Conservation (phyloP, 495 filamentous ascomycete genomes). For the Aspergillus baeticus region DNA sequence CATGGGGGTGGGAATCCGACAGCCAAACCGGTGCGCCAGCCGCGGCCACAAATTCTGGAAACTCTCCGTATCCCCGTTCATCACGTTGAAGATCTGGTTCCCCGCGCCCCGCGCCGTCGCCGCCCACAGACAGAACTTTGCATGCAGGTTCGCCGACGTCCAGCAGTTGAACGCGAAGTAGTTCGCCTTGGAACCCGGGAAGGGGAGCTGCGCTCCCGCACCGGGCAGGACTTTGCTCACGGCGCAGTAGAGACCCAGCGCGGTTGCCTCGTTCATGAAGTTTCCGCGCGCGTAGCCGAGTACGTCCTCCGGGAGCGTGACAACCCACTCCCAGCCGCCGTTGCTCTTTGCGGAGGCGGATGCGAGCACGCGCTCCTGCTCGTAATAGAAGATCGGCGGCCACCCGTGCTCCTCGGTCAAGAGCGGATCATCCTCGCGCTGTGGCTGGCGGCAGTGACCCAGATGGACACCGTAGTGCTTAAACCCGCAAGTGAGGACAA, state of each 20-base stretch:
- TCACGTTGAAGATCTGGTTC: slow-evolving; percentile 56
- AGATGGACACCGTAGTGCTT: slow-evolving; percentile 60
- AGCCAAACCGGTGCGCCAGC: slow-evolving; percentile 43
- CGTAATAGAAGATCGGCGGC: slow-evolving; percentile 39
- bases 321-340: slow-evolving; percentile 40
- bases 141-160: slow-evolving; percentile 50
- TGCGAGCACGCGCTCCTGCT: slow-evolving; percentile 44
- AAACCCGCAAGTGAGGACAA: slow-evolving; percentile 52
- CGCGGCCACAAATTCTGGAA: slow-evolving; percentile 59
- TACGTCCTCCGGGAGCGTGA: slow-evolving; percentile 56
- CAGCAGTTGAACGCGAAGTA: slow-evolving; percentile 52
- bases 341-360: slow-evolving; percentile 23
- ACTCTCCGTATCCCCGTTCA: slow-evolving; percentile 52
- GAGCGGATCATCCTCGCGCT: slow-evolving; percentile 45
- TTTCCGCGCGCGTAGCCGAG: slow-evolving; percentile 45
- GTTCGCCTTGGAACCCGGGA: slow-evolving; percentile 46
- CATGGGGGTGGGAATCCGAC: slow-evolving; percentile 43
- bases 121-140: slow-evolving; percentile 54
- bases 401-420: slow-evolving; percentile 26
- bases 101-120: slow-evolving; percentile 38
- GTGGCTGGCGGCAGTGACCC: slow-evolving; percentile 43
- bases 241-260: slow-evolving; percentile 50
- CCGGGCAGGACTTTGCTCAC: slow-evolving; percentile 47
- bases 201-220: slow-evolving; percentile 41
- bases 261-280: slow-evolving; percentile 56